phyloP scores from a whole-genome alignment of 192 early-diverging fungal genomes.

The Cladochytrium replicatum region DNA sequence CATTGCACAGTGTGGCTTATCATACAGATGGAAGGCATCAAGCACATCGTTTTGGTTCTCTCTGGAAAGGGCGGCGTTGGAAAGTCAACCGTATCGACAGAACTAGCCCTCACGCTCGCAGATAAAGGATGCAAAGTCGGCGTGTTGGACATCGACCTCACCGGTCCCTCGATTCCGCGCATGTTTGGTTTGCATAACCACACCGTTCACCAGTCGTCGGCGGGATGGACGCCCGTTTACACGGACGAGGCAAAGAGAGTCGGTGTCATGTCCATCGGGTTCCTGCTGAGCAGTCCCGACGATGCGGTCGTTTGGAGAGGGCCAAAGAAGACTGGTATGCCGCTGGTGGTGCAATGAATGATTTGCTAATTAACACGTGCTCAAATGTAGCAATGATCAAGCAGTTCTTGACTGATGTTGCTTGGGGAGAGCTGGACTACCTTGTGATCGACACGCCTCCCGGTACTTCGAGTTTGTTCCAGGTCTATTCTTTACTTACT shows the following conservation, averaged over 20 bases:
- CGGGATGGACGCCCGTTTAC: constrained; percentile 42
- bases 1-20: too few species aligned
- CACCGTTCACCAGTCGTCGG: constrained; percentile 70
- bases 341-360: background rate
- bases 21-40: constrained; percentile 32
- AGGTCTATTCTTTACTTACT: background rate
- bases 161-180: constrained; percentile 87
- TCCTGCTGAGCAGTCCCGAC: constrained; percentile 77
- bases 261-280: constrained; percentile 85
- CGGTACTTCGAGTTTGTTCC: constrained; percentile 10
- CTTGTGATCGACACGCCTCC: constrained; percentile 94
- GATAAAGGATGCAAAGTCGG: constrained; percentile 40
- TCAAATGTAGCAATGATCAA: constrained; percentile 63
- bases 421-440: constrained; percentile 85
- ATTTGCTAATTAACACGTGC: constrained; percentile 3
- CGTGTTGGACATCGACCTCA: constrained; percentile 92
- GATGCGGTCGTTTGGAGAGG: constrained; percentile 89
- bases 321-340: constrained; percentile 26
- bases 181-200: constrained; percentile 81
- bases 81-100: constrained; percentile 85
- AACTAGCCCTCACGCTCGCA: constrained; percentile 77
- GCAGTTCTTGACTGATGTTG: constrained; percentile 92
- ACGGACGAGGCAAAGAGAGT: constrained; percentile 32
- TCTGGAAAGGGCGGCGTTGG: constrained; percentile 99
- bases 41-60: constrained; percentile 88